Percentiles rank a stretch among this genome's conserved stretches.
Evolutionary conservation across 129 eudicot species (phyloP).

Genomic region (Heracleum sosnowskyi): DNA sequence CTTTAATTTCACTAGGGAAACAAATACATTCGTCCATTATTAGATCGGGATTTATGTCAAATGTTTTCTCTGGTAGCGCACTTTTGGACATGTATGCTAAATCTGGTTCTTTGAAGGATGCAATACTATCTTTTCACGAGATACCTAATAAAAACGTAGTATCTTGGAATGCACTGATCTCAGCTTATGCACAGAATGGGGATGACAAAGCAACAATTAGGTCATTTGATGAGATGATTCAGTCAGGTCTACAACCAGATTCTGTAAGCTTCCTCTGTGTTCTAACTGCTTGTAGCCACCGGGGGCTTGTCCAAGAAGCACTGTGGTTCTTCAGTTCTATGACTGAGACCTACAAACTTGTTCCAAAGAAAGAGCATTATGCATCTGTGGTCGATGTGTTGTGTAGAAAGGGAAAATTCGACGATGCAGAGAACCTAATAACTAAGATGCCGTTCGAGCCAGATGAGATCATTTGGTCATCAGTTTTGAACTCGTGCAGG

Average conservation of each 20-base stretch:
- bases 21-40: slow-evolving; percentile 55
- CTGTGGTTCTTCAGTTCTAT: slow-evolving; percentile 41
- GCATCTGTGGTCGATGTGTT: slow-evolving; percentile 61
- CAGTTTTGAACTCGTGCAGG: slow-evolving; percentile 67
- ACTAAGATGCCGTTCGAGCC: slow-evolving; percentile 63
- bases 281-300: slow-evolving; percentile 66
- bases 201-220: slow-evolving; percentile 61
- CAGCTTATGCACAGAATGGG: slow-evolving; percentile 77
- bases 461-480: slow-evolving; percentile 72
- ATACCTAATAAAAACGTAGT: slow-evolving; percentile 66
- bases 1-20: slow-evolving; percentile 62
- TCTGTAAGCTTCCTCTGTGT: slow-evolving; percentile 59
- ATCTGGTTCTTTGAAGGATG: slow-evolving; percentile 66
- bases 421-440: slow-evolving; percentile 55
- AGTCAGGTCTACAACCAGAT: slow-evolving; percentile 57
- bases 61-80: slow-evolving; percentile 74
- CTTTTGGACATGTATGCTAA: slow-evolving; percentile 77
- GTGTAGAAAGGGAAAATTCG: slow-evolving; percentile 61
- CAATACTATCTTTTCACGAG: slow-evolving; percentile 42
- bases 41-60: slow-evolving; percentile 49
- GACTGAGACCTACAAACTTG: slow-evolving; percentile 31
- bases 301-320: slow-evolving; percentile 70
- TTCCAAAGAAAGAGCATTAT: slow-evolving; percentile 60
- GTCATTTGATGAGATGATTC: slow-evolving; percentile 47
- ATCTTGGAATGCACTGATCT: slow-evolving; percentile 73